phyloP scores from a whole-genome alignment of 768 basidiomycete genomes.

The Multifurca ochricompacta region DNA sequence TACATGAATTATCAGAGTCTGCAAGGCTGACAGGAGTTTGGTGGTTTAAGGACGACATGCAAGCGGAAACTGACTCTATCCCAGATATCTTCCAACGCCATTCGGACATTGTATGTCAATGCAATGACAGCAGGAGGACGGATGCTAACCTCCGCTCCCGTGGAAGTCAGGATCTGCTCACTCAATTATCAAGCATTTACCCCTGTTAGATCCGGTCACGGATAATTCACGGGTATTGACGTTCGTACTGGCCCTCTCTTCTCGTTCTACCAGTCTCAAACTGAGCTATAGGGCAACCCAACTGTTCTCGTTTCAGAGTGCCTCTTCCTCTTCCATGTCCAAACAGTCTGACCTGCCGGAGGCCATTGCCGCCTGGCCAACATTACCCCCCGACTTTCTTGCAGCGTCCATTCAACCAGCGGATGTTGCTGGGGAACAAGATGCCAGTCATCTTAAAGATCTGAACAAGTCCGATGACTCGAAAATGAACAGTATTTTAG shows the following conservation, averaged over 20 bases:
- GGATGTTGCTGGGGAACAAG: constrained; percentile 28
- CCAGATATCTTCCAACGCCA: constrained; percentile 73
- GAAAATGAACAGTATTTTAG: constrained; percentile 51
- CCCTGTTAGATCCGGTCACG: constrained; percentile 61
- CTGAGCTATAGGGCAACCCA: constrained; percentile 52
- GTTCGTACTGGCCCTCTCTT: constrained; percentile 35
- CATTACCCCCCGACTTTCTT: constrained; percentile 44
- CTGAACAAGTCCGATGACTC: constrained; percentile 43
- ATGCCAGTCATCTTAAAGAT: constrained; percentile 27
- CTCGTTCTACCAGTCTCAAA: constrained; percentile 6
- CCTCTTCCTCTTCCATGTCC: constrained; percentile 48
- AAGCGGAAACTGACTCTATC: constrained; percentile 35
- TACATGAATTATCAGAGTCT: constrained; percentile 18
- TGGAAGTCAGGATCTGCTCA: constrained; percentile 70
- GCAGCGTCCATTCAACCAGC: constrained; percentile 54
- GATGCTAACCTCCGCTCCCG: constrained; percentile 17
- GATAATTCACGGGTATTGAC: constrained; percentile 60
- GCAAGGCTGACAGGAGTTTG: constrained; percentile 46
- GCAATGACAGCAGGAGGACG: constrained; percentile 4
- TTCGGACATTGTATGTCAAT: constrained; percentile 46
- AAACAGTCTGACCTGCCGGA: constrained; percentile 44
- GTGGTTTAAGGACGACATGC: constrained; percentile 59
- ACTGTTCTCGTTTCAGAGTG: constrained; percentile 74
- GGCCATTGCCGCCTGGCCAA: constrained; percentile 62
- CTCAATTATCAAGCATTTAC: constrained; percentile 58